Evolutionary conservation across 1,284 basidiomycete species (phyloP).

Genomic region (Taiwanofungus camphoratus): DNA sequence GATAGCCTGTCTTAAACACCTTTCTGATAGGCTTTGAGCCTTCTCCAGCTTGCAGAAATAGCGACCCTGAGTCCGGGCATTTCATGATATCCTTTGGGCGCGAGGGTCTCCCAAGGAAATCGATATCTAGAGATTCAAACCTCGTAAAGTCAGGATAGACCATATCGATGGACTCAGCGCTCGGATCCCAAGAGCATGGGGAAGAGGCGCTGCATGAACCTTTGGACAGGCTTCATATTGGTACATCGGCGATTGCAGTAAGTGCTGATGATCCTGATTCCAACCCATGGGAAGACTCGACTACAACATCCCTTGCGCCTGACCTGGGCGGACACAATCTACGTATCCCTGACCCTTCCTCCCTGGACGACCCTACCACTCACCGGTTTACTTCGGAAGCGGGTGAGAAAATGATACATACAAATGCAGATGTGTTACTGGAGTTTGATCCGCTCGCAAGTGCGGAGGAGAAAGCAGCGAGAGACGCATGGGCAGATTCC

Average conservation of each 20-base stretch:
- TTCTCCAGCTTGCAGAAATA: too few relatives aligned
- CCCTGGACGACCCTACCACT: slow-evolving; percentile 34
- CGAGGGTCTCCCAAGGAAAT: too few relatives aligned
- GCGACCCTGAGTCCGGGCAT: too few relatives aligned
- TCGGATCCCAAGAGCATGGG: too few relatives aligned
- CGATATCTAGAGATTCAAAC: too few relatives aligned
- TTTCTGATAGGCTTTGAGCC: too few relatives aligned
- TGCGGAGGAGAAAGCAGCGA: slow-evolving; percentile 49
- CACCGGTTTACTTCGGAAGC: slow-evolving; percentile 27
- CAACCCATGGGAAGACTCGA: slow-evolving; percentile 26
- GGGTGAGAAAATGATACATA: slow-evolving; percentile 7
- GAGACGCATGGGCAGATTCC: slow-evolving; percentile 53
- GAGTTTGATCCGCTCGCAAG: slow-evolving; percentile 65
- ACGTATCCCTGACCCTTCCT: slow-evolving; percentile 32
- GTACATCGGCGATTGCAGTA: not conserved
- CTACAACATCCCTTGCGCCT: not conserved
- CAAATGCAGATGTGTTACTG: slow-evolving; percentile 37
- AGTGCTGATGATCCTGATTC: slow-evolving; percentile 10
- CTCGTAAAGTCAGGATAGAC: too few relatives aligned
- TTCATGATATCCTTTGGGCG: too few relatives aligned
- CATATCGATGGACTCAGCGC: too few relatives aligned
- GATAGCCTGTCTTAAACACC: too few relatives aligned
- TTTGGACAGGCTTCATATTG: too few relatives aligned
- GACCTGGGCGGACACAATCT: slow-evolving; percentile 7
- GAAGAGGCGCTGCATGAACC: too few relatives aligned